These are phyloP conservation scores for Mortierella sp. DNA, from an alignment of 371 early-diverging fungal genomes.

Conservation along the genomic window DNA sequence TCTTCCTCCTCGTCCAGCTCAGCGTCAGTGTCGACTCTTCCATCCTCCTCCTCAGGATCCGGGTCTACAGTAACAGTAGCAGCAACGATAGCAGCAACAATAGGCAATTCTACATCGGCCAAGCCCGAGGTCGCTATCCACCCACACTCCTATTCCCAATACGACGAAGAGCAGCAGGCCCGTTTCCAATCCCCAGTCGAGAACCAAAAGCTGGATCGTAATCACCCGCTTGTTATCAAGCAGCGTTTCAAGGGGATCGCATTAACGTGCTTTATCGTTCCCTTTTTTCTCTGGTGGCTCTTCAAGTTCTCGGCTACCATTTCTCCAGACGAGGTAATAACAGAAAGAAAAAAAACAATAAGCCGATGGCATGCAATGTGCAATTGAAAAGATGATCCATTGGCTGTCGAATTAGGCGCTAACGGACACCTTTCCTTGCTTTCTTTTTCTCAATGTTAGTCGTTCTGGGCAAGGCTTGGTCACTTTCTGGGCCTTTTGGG, in stretches of 20 bases:
- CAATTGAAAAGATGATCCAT: background rate
- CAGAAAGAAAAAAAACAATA: background rate
- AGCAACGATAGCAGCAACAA: background rate
- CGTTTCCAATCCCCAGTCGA: slow-evolving; percentile 15
- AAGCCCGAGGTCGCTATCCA: slow-evolving; percentile 29
- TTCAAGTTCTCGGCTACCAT: slow-evolving; percentile 18
- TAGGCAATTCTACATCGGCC: background rate
- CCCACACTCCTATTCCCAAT: slow-evolving; percentile 4
- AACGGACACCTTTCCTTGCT: background rate
- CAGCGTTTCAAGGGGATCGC: slow-evolving; percentile 32
- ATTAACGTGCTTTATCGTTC: slow-evolving; percentile 13
- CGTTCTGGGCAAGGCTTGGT: slow-evolving; percentile 4
- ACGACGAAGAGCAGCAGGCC: background rate
- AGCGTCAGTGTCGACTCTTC: background rate
- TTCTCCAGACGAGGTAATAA: slow-evolving; percentile 17
- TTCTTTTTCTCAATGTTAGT: slow-evolving; percentile 14
- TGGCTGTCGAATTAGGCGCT: background rate
- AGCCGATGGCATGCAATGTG: background rate
- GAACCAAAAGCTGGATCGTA: slow-evolving; percentile 23
- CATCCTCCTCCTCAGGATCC: slow-evolving; percentile 17
- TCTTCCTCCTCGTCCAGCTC: slow-evolving; percentile 3
- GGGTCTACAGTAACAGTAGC: background rate
- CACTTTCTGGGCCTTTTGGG: slow-evolving; percentile 24
- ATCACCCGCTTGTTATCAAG: slow-evolving; percentile 32
- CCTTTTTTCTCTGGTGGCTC: slow-evolving; percentile 29